Evolutionary conservation across 768 basidiomycete genomes (phyloP).

Genomic region (Pleurotus tuoliensis): DNA sequence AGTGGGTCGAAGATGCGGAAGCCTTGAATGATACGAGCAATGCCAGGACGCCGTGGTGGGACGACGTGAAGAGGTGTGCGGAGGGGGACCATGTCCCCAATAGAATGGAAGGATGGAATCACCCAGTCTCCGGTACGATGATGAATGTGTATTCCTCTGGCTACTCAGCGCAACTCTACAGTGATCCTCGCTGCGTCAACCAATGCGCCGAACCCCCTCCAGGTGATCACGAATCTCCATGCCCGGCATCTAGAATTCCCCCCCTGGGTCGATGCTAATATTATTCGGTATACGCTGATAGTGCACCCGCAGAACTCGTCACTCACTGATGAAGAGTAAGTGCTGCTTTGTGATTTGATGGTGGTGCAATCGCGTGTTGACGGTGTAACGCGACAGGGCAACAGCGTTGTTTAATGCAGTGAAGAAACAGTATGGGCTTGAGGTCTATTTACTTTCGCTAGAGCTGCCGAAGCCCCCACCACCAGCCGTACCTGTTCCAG

Average conservation of each 20-base stretch:
- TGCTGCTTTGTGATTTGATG: constrained; percentile 16
- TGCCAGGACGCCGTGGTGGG: constrained; percentile 79
- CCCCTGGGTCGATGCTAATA: constrained; percentile 73
- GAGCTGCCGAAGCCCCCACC: constrained; percentile 60
- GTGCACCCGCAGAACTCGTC: constrained; percentile 68
- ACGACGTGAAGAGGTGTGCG: constrained; percentile 71
- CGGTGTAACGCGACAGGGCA: constrained; percentile 43
- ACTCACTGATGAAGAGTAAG: constrained; percentile 78
- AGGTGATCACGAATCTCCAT: constrained; percentile 74
- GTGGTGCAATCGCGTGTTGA: constrained; percentile 7
- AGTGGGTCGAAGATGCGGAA: constrained; percentile 72
- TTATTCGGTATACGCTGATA: constrained; percentile 72
- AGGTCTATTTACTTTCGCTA: constrained; percentile 68
- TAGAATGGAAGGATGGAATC: constrained; percentile 79
- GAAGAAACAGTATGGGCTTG: constrained; percentile 82
- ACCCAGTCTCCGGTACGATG: constrained; percentile 74
- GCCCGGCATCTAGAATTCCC: constrained; percentile 65
- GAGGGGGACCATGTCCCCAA: constrained; percentile 76
- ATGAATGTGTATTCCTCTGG: constrained; percentile 6
- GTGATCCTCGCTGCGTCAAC: constrained; percentile 84
- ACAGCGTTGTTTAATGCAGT: constrained; percentile 79
- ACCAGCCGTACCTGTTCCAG: constrained; percentile 62
- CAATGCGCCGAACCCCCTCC: constrained; percentile 74
- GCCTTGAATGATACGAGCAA: constrained; percentile 34
- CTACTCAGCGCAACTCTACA: constrained; percentile 25